Percentiles rank a stretch among this genome's conserved stretches.
These are phyloP conservation scores for Erodium trifolium DNA, from an alignment of 441 rosid species.

Conservation along the genomic window DNA sequence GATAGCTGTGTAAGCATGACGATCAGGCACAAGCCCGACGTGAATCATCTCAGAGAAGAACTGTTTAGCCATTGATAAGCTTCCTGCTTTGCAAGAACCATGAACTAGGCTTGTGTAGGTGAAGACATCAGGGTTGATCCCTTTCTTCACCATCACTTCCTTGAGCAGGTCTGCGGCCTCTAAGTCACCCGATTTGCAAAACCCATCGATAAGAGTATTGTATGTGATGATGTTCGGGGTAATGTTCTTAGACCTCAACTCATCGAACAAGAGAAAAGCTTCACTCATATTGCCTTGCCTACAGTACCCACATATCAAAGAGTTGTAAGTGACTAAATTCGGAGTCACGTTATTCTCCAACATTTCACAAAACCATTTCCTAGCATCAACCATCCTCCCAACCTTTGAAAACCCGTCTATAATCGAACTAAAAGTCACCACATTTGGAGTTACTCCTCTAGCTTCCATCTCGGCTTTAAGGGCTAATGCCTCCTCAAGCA, in stretches of 20 bases:
- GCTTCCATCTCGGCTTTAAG: constrained; percentile 43
- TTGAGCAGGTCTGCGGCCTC: constrained; percentile 48
- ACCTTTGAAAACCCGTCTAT: constrained; percentile 41
- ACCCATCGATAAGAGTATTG: constrained; percentile 59
- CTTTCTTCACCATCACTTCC: constrained; percentile 44
- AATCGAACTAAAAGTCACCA: constrained; percentile 38
- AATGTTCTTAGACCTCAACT: constrained; percentile 35
- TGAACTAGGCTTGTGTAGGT: constrained; percentile 60
- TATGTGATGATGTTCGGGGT: constrained; percentile 46
- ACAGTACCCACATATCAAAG: constrained; percentile 53
- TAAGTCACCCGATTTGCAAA: constrained; percentile 50
- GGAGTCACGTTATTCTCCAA: constrained; percentile 33
- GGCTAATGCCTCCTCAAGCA: constrained; percentile 38
- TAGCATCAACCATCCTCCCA: constrained; percentile 47
- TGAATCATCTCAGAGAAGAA: constrained; percentile 52
- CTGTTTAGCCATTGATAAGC: constrained; percentile 35
- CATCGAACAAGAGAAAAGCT: constrained; percentile 53
- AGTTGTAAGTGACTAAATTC: constrained; percentile 59
- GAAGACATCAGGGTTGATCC: constrained; percentile 44
- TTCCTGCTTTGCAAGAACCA: constrained; percentile 48
- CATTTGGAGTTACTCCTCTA: constrained; percentile 36
- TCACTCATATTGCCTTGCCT: constrained; percentile 41
- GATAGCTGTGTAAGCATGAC: constrained; percentile 38
- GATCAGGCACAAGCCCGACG: constrained; percentile 47
- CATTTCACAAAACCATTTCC: constrained; percentile 38